Base-by-base conservation (phyloP, 768 basidiomycete genomes). In the Boletus sensibilis region DNA sequence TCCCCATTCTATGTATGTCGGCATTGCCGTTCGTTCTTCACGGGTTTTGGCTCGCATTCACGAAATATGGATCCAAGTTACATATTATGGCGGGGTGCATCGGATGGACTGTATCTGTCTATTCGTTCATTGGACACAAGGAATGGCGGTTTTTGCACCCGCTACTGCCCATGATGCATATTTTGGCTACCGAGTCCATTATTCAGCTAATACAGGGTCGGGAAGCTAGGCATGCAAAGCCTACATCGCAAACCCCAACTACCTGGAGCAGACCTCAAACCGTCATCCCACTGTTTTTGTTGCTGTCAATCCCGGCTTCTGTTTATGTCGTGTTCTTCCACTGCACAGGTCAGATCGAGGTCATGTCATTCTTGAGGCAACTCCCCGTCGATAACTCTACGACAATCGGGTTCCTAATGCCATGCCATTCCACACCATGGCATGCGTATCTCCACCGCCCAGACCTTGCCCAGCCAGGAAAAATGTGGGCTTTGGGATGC, bases 131-230 rank as follows among this genome's bases (percentile, higher is more conserved):
- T 2, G 87, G 89, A 1, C 97, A 99, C 76, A 98, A 98, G 65
- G 97, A 99, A 78, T 98, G 94, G 94, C 81, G 97, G 9, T 98
- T 99, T 75, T 75, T 98, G 8, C 95, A 98, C 61, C 94, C 96
- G 0, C 69, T 98, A 20, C 77, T 98, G 4, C 95, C 97, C 1
- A 72, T 93, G 31, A 74, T 96, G 39, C 87, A 97, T 62, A 61
- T 94, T 21, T 79, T 97, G 57, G 88, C 90, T 12, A 79, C 92
- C 0, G 84, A 84, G 58, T 84, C 90, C 2, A 72, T 96, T 5
- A 77, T 84, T 35, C 82, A 85, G 53, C 62, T 79, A 3, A 78
- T 74, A 38, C 52, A 53, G 31, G 25, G 37, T 33, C 42, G 23
- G 34, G 50, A 57, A 41, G 39, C 18, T 11, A 23, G 44, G 39